Evolutionary conservation across 495 filamentous ascomycete genomes (phyloP), one percentile per base, ranked within the genome.

Genomic region (Sabuloglossum arenarium): DNA sequence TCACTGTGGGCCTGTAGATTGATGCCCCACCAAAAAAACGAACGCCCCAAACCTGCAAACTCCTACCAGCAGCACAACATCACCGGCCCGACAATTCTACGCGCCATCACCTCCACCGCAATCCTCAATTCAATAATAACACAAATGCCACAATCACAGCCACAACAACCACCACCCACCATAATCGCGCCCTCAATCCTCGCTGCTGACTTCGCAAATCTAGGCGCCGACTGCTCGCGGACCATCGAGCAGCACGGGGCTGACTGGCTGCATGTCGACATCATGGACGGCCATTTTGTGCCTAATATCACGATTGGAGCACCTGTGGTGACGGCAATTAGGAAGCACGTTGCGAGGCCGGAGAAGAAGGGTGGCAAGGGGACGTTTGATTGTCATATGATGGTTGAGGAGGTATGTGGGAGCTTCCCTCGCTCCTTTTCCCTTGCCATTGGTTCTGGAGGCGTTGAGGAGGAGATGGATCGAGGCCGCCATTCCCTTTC

Each of bases 311-410:
- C 91, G 53, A 94, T 96, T 67, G 91, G 91, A 45, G 81, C 84
- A 16, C 91, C 91, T 6, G 88, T 97, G 23, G 91, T 98, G 9
- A 88, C 84, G 55, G 93, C 88, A 71, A 91, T 98, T 56, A 82
- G 91, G 37, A 74, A 76, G 39, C 82, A 93, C 62, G 88, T 98
- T 55, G 79, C 81, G 45, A 71, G 75, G 25, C 82, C 76, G 2
- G 66, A 62, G 43, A 59, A 69, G 57, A 69, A 72, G 34, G 68
- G 79, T 60, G 85, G 82, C 3, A 82, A 79, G 63, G 91, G 91
- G 25, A 95, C 91, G 28, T 98, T 98, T 63, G 91, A 98, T 69
- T 98, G 91, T 77, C 91, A 98, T 68, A 97, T 98, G 93, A 98
- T 98, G 91, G 94, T 98, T 62, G 81, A 84, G 62, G 91, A 98